Conservation (phyloP, 495 filamentous ascomycete species). For the Haplographium delicatum region DNA sequence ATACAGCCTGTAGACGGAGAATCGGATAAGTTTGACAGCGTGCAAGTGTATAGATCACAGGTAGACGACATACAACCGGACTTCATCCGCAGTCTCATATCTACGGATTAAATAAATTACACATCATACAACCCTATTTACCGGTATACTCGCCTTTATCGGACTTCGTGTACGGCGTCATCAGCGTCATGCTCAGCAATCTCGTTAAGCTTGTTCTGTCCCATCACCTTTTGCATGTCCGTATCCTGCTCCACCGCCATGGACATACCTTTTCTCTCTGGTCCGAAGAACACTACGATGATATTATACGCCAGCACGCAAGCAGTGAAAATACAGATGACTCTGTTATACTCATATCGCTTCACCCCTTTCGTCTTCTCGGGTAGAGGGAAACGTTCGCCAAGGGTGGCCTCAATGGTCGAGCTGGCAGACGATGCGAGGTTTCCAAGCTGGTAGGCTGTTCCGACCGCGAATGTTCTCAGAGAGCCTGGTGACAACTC, state of each 20-base stretch:
- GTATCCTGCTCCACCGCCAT: slow-evolving; percentile 2
- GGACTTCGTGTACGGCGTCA: no score
- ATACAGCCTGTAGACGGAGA: no score
- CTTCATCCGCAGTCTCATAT: no score
- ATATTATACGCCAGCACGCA: slow-evolving; percentile 34
- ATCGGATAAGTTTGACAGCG: no score
- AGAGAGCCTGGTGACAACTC: slow-evolving; percentile 71
- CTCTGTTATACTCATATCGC: slow-evolving; percentile 58
- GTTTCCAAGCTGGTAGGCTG: slow-evolving; percentile 71
- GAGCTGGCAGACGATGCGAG: slow-evolving; percentile 69
- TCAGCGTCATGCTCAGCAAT: no score
- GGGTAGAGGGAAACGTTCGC: slow-evolving; percentile 31
- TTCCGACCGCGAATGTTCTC: slow-evolving; percentile 63
- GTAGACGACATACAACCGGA: no score
- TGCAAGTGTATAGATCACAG: no score
- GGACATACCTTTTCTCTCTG: slow-evolving; percentile 35
- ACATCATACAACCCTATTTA: no score
- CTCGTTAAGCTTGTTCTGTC: no score
- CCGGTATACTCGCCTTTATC: no score
- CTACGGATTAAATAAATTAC: no score
- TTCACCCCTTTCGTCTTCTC: not conserved
- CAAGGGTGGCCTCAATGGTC: slow-evolving; percentile 36
- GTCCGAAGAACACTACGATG: slow-evolving; percentile 44
- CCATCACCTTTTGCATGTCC: not conserved
- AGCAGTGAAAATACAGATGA: slow-evolving; percentile 72